A percentile compares a stretch with the other conserved stretches of the same genome.
Conservation (phyloP, 139 green algal species). For the Chlamydomonas sp. region DNA sequence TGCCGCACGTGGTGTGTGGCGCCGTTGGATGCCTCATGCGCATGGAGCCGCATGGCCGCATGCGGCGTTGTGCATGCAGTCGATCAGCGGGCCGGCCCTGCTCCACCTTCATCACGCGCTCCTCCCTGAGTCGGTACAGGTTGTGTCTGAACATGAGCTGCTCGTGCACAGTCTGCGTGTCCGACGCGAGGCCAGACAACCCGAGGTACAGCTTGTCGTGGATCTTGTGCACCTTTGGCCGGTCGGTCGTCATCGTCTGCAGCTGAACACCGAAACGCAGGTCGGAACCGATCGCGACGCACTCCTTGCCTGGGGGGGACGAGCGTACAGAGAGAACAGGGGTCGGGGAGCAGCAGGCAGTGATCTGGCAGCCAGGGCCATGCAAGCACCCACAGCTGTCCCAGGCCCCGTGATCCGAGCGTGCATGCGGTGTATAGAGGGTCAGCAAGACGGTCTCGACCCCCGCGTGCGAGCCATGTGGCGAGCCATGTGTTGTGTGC, state of each 20-base stretch:
- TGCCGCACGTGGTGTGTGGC: too few relatives aligned
- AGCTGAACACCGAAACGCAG: conserved; percentile 94
- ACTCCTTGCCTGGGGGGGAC: conserved; percentile 59
- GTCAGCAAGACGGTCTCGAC: neutral
- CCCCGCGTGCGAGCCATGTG: too few relatives aligned
- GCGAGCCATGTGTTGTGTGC: neutral
- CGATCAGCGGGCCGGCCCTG: too few relatives aligned
- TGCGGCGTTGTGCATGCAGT: too few relatives aligned
- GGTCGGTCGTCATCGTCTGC: conserved; percentile 93
- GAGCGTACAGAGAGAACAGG: neutral
- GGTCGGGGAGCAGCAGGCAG: neutral
- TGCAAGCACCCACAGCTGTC: neutral
- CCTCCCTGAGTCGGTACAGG: conserved; percentile 94
- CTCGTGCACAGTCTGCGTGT: conserved; percentile 82
- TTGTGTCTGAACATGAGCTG: conserved; percentile 93
- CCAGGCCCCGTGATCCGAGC: too few relatives aligned
- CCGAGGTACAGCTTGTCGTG: conserved; percentile 93
- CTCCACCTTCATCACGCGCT: conserved; percentile 94
- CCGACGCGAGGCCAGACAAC: conserved; percentile 85
- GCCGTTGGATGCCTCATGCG: too few relatives aligned
- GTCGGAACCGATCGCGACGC: conserved; percentile 94
- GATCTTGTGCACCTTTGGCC: conserved; percentile 87
- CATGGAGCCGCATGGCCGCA: too few relatives aligned
- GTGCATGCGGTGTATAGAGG: too few relatives aligned
- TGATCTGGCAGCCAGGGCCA: neutral